phyloP scores from a whole-genome alignment of 306 rosid species.

The Ochetophila trinervis region DNA sequence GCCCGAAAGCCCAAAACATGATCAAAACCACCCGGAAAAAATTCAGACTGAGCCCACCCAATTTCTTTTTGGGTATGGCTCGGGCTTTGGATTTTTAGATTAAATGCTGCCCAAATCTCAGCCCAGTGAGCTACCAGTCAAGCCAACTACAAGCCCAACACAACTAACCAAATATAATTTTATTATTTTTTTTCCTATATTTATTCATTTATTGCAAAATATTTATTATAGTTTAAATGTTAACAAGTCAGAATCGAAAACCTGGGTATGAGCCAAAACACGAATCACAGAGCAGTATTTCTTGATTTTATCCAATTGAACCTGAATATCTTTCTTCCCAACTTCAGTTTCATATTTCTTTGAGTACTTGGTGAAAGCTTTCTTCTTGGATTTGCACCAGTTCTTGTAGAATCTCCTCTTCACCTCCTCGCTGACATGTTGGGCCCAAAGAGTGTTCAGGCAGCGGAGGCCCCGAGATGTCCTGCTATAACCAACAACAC shows the following conservation, averaged over 20 bases:
- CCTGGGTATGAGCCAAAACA: slow-evolving; percentile 85
- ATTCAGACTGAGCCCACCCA: no score
- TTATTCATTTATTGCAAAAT: no score
- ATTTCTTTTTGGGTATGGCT: no score
- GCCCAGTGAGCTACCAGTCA: no score
- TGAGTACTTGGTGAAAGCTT: slow-evolving; percentile 65
- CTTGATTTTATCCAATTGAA: slow-evolving; percentile 61
- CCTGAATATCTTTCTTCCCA: slow-evolving; percentile 56
- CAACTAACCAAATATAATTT: no score
- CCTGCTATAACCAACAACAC: slow-evolving; percentile 71
- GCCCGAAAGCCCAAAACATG: no score
- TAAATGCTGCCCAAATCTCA: no score
- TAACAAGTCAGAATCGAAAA: slow-evolving; percentile 5
- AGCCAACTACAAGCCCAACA: no score
- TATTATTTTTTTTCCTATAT: no score
- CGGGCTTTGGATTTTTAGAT: no score
- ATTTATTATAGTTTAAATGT: neutral
- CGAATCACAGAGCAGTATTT: slow-evolving; percentile 61
- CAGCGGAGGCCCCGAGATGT: slow-evolving; percentile 69
- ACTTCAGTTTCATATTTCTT: slow-evolving; percentile 54
- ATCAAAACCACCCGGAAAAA: no score
- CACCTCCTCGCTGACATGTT: slow-evolving; percentile 72
- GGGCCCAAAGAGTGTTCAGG: slow-evolving; percentile 72
- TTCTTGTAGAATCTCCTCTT: slow-evolving; percentile 73
- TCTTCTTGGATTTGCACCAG: slow-evolving; percentile 80